Conservation (phyloP, 768 basidiomycete species). For the Rhodotorula kratochvilovae region DNA sequence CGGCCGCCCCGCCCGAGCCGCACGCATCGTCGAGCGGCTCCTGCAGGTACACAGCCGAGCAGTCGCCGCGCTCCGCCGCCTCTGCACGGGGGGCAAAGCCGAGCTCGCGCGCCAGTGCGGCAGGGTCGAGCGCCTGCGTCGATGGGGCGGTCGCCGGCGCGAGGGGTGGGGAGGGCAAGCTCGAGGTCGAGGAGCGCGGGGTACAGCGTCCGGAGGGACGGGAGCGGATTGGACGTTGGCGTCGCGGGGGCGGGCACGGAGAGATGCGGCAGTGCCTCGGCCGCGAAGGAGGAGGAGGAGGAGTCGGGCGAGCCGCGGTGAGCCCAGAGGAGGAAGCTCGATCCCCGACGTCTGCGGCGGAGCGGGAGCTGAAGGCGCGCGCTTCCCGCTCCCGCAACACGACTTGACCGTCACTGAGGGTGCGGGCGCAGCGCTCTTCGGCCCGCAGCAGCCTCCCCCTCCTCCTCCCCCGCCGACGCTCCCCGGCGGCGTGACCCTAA, state of each 20-base stretch:
- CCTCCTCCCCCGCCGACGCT: background rate
- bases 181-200: slow-evolving; percentile 3
- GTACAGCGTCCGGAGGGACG: slow-evolving; percentile 1
- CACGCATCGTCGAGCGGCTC: slow-evolving; percentile 10
- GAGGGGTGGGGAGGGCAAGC: background rate
- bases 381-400: background rate
- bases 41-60: slow-evolving; percentile 7
- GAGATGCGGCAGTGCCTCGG: too few species aligned
- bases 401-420: background rate
- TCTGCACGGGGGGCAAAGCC: background rate
- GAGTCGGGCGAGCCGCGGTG: background rate
- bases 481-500: background rate
- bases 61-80: background rate
- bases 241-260: background rate
- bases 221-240: background rate
- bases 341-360: background rate
- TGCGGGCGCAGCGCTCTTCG: background rate
- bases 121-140: background rate
- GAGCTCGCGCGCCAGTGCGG: background rate
- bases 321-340: slow-evolving; percentile 2
- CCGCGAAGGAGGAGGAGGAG: background rate
- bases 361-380: too few species aligned
- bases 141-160: background rate
- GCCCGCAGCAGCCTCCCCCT: background rate
- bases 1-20: background rate